A percentile compares a stretch with the other conserved stretches of the same genome.
These are phyloP conservation scores for Kodamaea kaohsiungensis DNA, from an alignment of 805 yeast genomes.

Conservation along the genomic window DNA sequence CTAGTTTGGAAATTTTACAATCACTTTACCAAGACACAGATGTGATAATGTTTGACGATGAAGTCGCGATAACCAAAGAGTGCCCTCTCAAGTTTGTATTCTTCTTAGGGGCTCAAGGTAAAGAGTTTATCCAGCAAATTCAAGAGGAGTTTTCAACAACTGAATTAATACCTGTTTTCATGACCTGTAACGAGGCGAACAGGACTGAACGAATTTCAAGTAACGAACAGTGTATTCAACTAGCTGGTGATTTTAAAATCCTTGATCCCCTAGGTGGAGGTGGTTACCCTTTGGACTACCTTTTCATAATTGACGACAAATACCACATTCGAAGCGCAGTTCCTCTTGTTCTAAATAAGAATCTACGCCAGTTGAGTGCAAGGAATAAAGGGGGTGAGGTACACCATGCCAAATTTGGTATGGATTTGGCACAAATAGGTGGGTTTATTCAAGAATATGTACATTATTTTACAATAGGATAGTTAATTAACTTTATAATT, in stretches of 20 bases:
- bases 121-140: constrained; percentile 25
- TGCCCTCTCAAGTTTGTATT: constrained; percentile 18
- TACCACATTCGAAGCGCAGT: constrained; percentile 13
- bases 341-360: constrained; percentile 10
- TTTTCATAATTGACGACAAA: constrained; percentile 22
- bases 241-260: constrained; percentile 26
- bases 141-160: constrained; percentile 9
- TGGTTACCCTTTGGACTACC: constrained; percentile 31
- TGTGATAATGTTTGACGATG: neutral
- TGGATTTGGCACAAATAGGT: constrained; percentile 5
- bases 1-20: neutral
- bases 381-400: constrained; percentile 6
- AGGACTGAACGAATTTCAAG: constrained; percentile 7
- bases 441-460: constrained; percentile 12
- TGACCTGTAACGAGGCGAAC: constrained; percentile 16
- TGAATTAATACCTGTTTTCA: constrained; percentile 9
- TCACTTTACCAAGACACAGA: neutral
- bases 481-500: constrained; percentile 1
- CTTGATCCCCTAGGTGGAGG: constrained; percentile 42
- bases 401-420: constrained; percentile 10
- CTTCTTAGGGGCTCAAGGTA: constrained; percentile 34
- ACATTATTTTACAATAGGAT: neutral
- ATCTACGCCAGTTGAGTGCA: neutral
- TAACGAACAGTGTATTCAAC: constrained; percentile 19
- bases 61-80: neutral